Conservation (phyloP, 139 green algal genomes). For the Limnomonas spitsbergensis region DNA sequence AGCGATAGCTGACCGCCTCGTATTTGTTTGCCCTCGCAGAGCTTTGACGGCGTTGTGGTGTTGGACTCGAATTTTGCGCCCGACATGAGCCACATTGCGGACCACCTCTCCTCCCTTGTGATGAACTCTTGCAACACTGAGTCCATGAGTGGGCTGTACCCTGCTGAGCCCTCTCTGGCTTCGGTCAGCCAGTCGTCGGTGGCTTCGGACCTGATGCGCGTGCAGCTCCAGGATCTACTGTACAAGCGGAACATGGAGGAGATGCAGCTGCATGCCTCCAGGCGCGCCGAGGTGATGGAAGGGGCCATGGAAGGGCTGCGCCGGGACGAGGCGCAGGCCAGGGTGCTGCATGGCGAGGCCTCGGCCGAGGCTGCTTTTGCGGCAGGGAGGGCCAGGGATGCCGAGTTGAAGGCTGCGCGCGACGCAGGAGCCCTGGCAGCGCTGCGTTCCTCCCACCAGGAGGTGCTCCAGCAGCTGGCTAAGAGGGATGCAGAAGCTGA, state of each 20-base stretch:
- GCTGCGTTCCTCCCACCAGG: constrained; percentile 18
- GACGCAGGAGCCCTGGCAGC: constrained; percentile 12
- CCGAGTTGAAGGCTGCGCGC: constrained; percentile 10
- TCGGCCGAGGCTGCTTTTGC: constrained; percentile 4
- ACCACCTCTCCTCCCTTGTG: constrained; percentile 44
- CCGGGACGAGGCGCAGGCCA: constrained; percentile 36
- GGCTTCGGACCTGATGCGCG: constrained; percentile 38
- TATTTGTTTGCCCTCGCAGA: too few species aligned
- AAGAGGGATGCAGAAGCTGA: constrained; percentile 35
- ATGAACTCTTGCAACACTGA: too few species aligned
- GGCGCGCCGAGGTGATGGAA: not conserved
- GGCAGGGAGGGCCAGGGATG: not conserved
- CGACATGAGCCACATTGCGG: constrained; percentile 41
- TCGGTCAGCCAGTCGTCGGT: too few species aligned
- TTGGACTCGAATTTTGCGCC: constrained; percentile 38
- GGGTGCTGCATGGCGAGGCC: constrained; percentile 38
- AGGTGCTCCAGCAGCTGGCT: constrained; percentile 12
- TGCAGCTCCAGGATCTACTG: constrained; percentile 55
- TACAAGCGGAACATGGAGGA: constrained; percentile 54
- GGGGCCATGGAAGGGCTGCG: constrained; percentile 21
- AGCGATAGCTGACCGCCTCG: too few species aligned
- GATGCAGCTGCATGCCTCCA: constrained; percentile 25
- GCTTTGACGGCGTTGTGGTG: constrained; percentile 49
- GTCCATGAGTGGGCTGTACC: too few species aligned
- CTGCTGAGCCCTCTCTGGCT: not conserved